Evolutionary conservation across 2,329 filamentous ascomycete species (phyloP), one percentile per base, ranked within the genome.

Genomic region (Colletotrichum liriopes): DNA sequence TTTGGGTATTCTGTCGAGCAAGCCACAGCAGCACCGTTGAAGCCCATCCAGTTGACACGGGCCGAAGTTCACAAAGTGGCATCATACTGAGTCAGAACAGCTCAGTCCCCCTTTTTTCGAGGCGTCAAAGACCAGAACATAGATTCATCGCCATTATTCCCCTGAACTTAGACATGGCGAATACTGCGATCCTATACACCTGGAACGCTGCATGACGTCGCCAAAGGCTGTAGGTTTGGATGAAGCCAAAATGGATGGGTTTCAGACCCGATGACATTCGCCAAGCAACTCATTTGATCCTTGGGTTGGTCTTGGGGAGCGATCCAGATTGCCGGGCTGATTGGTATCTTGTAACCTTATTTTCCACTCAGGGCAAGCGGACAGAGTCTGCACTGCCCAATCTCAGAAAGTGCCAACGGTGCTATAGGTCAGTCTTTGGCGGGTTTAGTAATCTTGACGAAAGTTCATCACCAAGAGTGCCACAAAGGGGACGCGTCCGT

Each of bases 11-110:
- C 12, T 14, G 23, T 6, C 14, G 4, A 18, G 35, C 39, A 29
- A 26, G 55, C 37, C 37, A 26, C 37, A 45, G 23, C 56, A 59
- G 16, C 39, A 45, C 56, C 56, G 56, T 59, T 59, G 39, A 45
- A 45, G 39, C 5, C 56, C 8, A 43, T 18, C 55, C n/a, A 29
- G n/a, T 9, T 26, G 20, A 55, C 11, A 3, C 51, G 32, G 20
- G 20, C 20, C 7, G 20, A 55, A 6, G 2, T 8, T 8, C 20
- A n/a, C 3, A 39, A 16, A 20, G 20, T 18, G n/a, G 35, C 12
- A 37, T 56, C 20, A 23, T 18, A 23, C 16, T 12, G n/a, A 23
- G 35, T 14, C 54, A 14, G 12, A 39, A 23, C 12, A 23, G 35
- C 12, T 8, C 12, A 7, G 32, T 7, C 7, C 35, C 35, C 5